Evolutionary conservation across 164 flowering plant genomes (phyloP), one percentile per base, ranked within the genome.

Genomic region (Malania oleifera): DNA sequence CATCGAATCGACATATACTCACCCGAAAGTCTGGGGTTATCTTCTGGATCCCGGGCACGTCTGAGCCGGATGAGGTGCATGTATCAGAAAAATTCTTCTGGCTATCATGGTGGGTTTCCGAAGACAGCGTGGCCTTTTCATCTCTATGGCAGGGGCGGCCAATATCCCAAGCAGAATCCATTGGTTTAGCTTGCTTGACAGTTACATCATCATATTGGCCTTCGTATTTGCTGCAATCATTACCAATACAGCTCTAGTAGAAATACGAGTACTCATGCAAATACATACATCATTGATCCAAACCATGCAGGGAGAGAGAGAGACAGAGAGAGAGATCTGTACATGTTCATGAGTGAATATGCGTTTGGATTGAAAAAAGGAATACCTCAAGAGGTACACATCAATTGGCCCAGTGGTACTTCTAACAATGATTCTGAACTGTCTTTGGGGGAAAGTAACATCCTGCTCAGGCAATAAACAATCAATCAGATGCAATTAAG

Each of bases 361-460:
- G 24, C 26, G 14, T 17, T 10, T 19, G 18, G 24, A n/a, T n/a
- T n/a, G n/a, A 48, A 14, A 24, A 23, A 0, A 54, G 13, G 50
- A 41, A 46, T 73, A 87, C 95, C 89, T 87, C 61, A 83, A 50
- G 40, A 85, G 77, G 63, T 73, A 85, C 65, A 78, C 26, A 58
- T 76, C 74, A 35, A 87, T 82, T 29, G 91, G 91, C 37, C 87
- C 95, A 3, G 76, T 75, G 22, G 70, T 63, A 70, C 91, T 85
- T 72, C 87, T 80, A 43, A 87, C 49, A 27, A 74, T 75, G 70
- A 85, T 77, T 70, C 70, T 77, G 53, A 66, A 83, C 34, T 78
- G 83, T 68, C 66, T 56, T 48, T 77, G 71, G 13, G 59, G 70
- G 62, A 63, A 77, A 64, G 65, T 61, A 43, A 59, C 61, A 52